Base-by-base conservation (phyloP, 2,329 filamentous ascomycete genomes). In the Leptographium flavum region DNA sequence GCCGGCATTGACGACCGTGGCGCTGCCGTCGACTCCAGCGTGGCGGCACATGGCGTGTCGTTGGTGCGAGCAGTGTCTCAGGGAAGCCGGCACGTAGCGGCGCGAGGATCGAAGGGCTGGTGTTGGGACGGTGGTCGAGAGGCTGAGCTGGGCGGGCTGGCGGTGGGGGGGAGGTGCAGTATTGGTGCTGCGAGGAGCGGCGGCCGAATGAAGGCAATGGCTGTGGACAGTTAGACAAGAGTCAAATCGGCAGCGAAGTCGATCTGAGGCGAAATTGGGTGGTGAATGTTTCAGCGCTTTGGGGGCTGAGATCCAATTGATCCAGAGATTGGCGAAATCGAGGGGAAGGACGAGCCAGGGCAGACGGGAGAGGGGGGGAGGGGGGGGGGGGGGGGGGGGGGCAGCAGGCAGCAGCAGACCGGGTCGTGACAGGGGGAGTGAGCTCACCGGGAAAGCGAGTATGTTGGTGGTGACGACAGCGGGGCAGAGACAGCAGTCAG, bases 21-120 rank as follows among this genome's bases (percentile, higher is more conserved):
- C 59, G 46, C 57, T 57, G 55, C 55, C 52, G 33, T 62, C 62
- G 54, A 57, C 52, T 36, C 53, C 55, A 33, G 60, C 57, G 35
- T 62, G 62, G 53, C 74, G 76, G 64, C 82, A 85, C 79, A 88
- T 90, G 56, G 68, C 70, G 60, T 70, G 63, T 67, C 81, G 73
- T 65, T 80, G 75, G 63, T 82, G 83, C 45, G 85, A 90, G 64
- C 85, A 92, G 61, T 81, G 64, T 59, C 81, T 70, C 10, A 48
- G 45, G 13, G 45, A 36, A 6, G 31, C 19, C 27, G 37, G 21
- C 27, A 22, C 44, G 7, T 8, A 32, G 25, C 41, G 47, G 33
- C 43, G 45, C 8, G 36, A 31, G 5, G 33, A 25, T 14, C 31
- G 45, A 22, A 39, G 27, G 28, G 39, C 22, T 4, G 38, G 10